Evolutionary conservation across 1,139 yeast species (phyloP).

Genomic region (Scheffersomyces titani): DNA sequence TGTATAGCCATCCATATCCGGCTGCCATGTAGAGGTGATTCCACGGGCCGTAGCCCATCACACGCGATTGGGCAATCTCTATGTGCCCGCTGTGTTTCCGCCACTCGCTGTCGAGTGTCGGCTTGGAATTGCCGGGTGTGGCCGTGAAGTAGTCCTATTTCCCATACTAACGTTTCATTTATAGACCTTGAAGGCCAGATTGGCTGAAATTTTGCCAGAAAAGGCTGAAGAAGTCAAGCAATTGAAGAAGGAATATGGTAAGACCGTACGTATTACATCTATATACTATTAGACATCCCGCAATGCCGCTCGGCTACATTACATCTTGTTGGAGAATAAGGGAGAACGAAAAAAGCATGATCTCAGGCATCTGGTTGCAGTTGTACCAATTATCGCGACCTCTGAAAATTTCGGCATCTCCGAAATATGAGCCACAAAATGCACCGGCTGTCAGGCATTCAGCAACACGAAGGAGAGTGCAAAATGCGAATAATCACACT

Average conservation of each 20-base stretch:
- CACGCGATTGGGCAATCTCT: not conserved
- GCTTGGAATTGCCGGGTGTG: not conserved
- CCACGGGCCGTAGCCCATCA: not conserved
- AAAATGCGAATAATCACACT: not conserved
- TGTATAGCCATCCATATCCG: slow-evolving; percentile 16
- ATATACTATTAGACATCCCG: not conserved
- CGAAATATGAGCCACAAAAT: not conserved
- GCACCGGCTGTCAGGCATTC: not conserved
- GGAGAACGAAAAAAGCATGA: not conserved
- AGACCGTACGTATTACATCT: slow-evolving; percentile 54
- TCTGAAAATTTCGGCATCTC: not conserved
- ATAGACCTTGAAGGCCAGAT: slow-evolving; percentile 81
- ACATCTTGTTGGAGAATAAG: not conserved
- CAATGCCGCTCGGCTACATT: not conserved
- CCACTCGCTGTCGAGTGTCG: not conserved
- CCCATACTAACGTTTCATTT: slow-evolving; percentile 13
- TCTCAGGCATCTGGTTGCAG: not conserved
- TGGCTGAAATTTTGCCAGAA: slow-evolving; percentile 89
- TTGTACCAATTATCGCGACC: not conserved
- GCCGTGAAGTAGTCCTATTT: not conserved
- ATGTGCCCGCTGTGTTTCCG: not conserved
- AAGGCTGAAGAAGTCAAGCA: slow-evolving; percentile 90
- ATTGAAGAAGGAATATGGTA: slow-evolving; percentile 86
- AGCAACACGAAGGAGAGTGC: not conserved
- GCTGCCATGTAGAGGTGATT: not conserved